These are phyloP conservation scores for Ogataea salicorniae DNA, from an alignment of 805 yeast genomes.

Conservation along the genomic window DNA sequence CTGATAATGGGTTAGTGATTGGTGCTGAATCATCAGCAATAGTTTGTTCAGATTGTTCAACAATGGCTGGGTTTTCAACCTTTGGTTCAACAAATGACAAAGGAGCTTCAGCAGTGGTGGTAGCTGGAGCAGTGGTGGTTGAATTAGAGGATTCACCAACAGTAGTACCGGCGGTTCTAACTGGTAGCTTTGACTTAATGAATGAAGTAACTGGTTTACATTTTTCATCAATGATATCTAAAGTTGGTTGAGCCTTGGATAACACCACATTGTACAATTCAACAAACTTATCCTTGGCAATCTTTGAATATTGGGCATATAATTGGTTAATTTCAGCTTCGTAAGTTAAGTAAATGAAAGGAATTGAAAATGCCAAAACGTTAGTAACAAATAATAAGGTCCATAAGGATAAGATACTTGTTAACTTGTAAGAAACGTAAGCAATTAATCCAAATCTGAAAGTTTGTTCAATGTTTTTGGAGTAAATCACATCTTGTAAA, in stretches of 20 bases:
- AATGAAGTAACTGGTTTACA: conserved; percentile 64
- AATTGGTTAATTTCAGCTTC: conserved; percentile 72
- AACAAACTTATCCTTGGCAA: conserved; percentile 47
- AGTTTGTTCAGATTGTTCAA: conserved; percentile 3
- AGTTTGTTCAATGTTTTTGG: conserved; percentile 68
- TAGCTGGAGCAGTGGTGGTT: conserved; percentile 6
- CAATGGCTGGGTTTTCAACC: neutral
- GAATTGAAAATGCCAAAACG: conserved; percentile 64
- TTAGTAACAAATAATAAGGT: conserved; percentile 54
- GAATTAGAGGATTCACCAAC: conserved; percentile 35
- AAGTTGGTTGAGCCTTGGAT: conserved; percentile 48
- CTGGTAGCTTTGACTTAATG: conserved; percentile 51
- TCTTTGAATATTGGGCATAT: conserved; percentile 39
- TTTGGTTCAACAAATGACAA: neutral
- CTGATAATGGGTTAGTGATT: neutral
- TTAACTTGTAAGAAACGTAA: conserved; percentile 64
- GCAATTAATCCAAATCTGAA: conserved; percentile 64
- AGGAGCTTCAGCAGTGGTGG: conserved; percentile 7
- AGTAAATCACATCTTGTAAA: conserved; percentile 53
- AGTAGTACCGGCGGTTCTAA: conserved; percentile 69
- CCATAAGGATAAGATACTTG: conserved; percentile 72
- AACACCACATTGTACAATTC: conserved; percentile 37
- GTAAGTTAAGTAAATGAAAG: conserved; percentile 67
- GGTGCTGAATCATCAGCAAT: neutral
- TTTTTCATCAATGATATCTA: conserved; percentile 51